These are phyloP conservation scores for Leishmania mexicana DNA, from an alignment of 208 protist species.

Conservation along the genomic window DNA sequence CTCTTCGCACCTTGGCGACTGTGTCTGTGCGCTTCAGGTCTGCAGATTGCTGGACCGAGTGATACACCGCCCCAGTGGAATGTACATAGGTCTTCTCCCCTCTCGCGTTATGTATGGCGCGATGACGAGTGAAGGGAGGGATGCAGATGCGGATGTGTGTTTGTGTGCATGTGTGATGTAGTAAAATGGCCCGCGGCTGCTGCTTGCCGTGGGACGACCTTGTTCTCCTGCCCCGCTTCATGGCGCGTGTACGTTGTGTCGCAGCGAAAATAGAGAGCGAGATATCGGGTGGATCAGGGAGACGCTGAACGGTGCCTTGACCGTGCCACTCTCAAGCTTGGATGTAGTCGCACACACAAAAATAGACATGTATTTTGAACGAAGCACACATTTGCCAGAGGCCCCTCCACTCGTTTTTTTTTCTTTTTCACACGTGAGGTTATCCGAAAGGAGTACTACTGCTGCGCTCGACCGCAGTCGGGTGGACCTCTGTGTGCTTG, in stretches of 20 bases:
- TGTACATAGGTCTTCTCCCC: background rate
- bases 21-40: no score
- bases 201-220: background rate
- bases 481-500: background rate
- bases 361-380: background rate
- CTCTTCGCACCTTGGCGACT: background rate
- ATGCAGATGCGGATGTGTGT: background rate
- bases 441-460: background rate
- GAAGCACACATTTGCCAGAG: no score
- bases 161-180: background rate
- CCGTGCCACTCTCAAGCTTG: background rate
- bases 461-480: background rate
- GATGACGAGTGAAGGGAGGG: background rate
- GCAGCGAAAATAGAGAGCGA: background rate
- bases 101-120: background rate
- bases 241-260: background rate
- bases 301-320: background rate
- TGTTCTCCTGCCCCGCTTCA: background rate
- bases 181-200: background rate
- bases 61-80: background rate
- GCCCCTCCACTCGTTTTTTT: background rate
- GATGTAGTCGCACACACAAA: background rate
- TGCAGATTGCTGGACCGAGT: background rate
- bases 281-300: background rate
- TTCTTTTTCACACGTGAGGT: background rate